Conservation (phyloP, 768 basidiomycete genomes). For the Russula virescens region DNA sequence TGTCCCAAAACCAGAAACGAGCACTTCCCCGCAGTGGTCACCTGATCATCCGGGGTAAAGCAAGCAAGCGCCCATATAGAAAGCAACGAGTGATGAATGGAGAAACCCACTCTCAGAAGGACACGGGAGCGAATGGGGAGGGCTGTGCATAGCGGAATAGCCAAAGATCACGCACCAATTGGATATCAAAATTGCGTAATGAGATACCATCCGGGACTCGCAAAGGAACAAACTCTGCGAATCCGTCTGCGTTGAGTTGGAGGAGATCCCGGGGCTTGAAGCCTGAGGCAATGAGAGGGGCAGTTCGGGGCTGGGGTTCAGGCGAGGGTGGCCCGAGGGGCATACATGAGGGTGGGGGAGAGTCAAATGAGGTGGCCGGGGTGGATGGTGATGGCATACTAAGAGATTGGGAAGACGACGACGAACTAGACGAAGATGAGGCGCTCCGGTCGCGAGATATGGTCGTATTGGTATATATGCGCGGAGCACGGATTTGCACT, state of each 20-base stretch:
- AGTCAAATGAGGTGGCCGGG: slow-evolving; percentile 24
- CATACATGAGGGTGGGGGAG: slow-evolving; percentile 23
- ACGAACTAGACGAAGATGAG: slow-evolving; percentile 30
- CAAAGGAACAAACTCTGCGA: slow-evolving; percentile 64
- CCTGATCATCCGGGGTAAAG: slow-evolving; percentile 6
- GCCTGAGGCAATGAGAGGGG: slow-evolving; percentile 29
- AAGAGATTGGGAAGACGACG: slow-evolving; percentile 26
- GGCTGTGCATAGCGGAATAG: no score
- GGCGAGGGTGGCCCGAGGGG: slow-evolving; percentile 20
- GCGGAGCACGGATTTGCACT: slow-evolving; percentile 27
- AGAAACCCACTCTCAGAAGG: not conserved
- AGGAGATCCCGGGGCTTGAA: slow-evolving; percentile 35
- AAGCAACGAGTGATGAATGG: not conserved
- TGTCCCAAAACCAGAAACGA: not conserved
- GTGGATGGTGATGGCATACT: slow-evolving; percentile 21
- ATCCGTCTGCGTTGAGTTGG: slow-evolving; percentile 32
- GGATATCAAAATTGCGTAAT: slow-evolving; percentile 83
- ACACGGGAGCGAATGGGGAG: no score
- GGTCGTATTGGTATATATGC: slow-evolving; percentile 24
- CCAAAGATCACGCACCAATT: slow-evolving; percentile 55
- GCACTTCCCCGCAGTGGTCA: slow-evolving; percentile 13
- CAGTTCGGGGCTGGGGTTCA: slow-evolving; percentile 7
- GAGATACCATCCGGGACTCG: slow-evolving; percentile 78
- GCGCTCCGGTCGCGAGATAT: slow-evolving; percentile 31
- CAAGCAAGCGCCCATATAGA: slow-evolving; percentile 7